Conservation (phyloP, 768 basidiomycete genomes). For the Roridomyces roridus region DNA sequence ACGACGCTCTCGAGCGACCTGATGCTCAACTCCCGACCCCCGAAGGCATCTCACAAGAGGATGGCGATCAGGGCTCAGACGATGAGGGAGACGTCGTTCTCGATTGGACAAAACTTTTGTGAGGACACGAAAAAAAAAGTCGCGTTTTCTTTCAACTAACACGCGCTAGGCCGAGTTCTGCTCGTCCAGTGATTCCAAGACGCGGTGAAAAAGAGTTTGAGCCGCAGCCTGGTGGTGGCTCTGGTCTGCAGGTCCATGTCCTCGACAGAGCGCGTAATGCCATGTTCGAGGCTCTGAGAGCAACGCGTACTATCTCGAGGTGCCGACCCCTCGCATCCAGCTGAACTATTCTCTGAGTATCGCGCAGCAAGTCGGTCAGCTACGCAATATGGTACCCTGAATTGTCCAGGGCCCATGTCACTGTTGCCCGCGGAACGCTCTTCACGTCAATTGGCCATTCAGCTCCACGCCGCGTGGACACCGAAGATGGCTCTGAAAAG, state of each 20-base stretch:
- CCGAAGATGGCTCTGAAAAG: constrained; percentile 46
- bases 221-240: constrained; percentile 69
- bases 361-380: constrained; percentile 75
- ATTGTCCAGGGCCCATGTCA: constrained; percentile 69
- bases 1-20: constrained; percentile 62
- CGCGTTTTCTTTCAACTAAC: constrained; percentile 13
- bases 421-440: constrained; percentile 80
- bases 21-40: constrained; percentile 36
- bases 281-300: constrained; percentile 83
- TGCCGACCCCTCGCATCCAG: constrained; percentile 36
- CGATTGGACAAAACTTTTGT: constrained; percentile 87
- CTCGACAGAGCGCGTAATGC: constrained; percentile 82
- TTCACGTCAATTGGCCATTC: constrained; percentile 86
- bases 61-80: constrained; percentile 58
- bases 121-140: constrained; percentile 27
- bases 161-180: constrained; percentile 40
- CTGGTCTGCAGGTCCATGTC: constrained; percentile 80
- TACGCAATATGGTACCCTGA: constrained; percentile 82
- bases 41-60: constrained; percentile 39
- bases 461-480: constrained; percentile 52
- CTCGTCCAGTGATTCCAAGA: constrained; percentile 85
- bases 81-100: constrained; percentile 78
- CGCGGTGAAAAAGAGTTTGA: constrained; percentile 99
- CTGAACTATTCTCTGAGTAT: constrained; percentile 1
- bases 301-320: constrained; percentile 80